Conservation (phyloP, 768 basidiomycete genomes). For the Mycena floridula region DNA sequence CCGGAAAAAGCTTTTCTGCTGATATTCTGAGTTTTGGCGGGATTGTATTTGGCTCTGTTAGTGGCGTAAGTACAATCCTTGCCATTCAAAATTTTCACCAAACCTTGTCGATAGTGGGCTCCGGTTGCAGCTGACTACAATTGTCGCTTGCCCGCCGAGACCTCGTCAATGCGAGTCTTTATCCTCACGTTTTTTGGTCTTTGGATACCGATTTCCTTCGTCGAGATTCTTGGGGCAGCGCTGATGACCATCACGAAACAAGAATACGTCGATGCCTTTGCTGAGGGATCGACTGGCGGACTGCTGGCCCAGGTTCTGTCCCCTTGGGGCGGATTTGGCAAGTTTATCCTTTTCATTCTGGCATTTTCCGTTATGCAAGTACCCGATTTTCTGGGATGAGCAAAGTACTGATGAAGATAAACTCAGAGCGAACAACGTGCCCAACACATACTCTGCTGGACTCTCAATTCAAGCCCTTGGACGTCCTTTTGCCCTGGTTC, state of each 20-base stretch:
- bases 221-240: slow-evolving; percentile 25
- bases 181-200: slow-evolving; percentile 44
- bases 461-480: slow-evolving; percentile 40
- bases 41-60: slow-evolving; percentile 41
- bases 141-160: slow-evolving; percentile 39
- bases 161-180: slow-evolving; percentile 37
- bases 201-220: slow-evolving; percentile 40
- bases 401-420: neutral
- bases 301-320: slow-evolving; percentile 32
- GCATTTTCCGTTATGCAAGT: slow-evolving; percentile 36
- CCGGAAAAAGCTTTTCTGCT: slow-evolving; percentile 34
- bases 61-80: slow-evolving; percentile 26
- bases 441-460: slow-evolving; percentile 40
- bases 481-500: slow-evolving; percentile 34
- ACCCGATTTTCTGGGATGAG: neutral
- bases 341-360: slow-evolving; percentile 36
- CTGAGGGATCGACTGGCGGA: slow-evolving; percentile 31
- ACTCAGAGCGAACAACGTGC: slow-evolving; percentile 31
- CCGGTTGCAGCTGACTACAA: slow-evolving; percentile 52
- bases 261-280: slow-evolving; percentile 30
- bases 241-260: slow-evolving; percentile 34
- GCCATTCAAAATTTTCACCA: neutral
- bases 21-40: slow-evolving; percentile 48
- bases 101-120: slow-evolving; percentile 29
- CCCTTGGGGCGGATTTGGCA: slow-evolving; percentile 33